Evolutionary conservation across 208 protist species (phyloP).

Genomic region (Leishmania aethiopica): DNA sequence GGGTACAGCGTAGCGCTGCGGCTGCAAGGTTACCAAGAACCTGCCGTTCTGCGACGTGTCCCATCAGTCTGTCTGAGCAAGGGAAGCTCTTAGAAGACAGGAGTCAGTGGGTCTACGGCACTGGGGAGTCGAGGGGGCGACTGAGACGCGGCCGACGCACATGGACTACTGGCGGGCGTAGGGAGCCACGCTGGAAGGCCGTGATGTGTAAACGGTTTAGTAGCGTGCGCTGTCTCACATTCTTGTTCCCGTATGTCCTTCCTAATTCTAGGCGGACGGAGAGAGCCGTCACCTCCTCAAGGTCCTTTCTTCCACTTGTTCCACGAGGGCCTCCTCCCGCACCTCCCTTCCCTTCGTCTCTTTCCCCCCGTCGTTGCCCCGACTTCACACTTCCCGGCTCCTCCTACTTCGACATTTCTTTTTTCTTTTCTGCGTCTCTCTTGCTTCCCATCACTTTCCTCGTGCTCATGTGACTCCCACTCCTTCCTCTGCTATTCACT

Average conservation of each 20-base stretch:
- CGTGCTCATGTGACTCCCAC: not conserved
- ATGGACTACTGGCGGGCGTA: not conserved
- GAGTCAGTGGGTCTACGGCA: not conserved
- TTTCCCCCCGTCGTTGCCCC: not conserved
- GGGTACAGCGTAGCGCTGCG: not conserved
- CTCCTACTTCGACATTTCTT: not conserved
- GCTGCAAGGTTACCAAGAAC: not conserved
- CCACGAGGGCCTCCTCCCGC: not conserved
- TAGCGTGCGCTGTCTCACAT: not conserved
- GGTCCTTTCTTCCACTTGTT: not conserved
- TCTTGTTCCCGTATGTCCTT: not conserved
- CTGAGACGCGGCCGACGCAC: not conserved
- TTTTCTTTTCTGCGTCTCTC: not conserved
- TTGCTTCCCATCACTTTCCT: not conserved
- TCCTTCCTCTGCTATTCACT: conserved; percentile 2
- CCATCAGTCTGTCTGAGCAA: not conserved
- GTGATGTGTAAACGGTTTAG: not conserved
- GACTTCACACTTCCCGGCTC: not conserved
- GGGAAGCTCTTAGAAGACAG: not conserved
- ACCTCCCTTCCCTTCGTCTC: conserved; percentile 12
- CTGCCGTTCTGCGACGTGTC: not conserved
- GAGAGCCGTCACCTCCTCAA: not conserved
- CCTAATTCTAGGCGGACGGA: not conserved
- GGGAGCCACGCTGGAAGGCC: not conserved
- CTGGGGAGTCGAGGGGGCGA: not conserved